Base-by-base conservation (phyloP, 139 green algal genomes). In the Chlamydomonas schloesseri region DNA sequence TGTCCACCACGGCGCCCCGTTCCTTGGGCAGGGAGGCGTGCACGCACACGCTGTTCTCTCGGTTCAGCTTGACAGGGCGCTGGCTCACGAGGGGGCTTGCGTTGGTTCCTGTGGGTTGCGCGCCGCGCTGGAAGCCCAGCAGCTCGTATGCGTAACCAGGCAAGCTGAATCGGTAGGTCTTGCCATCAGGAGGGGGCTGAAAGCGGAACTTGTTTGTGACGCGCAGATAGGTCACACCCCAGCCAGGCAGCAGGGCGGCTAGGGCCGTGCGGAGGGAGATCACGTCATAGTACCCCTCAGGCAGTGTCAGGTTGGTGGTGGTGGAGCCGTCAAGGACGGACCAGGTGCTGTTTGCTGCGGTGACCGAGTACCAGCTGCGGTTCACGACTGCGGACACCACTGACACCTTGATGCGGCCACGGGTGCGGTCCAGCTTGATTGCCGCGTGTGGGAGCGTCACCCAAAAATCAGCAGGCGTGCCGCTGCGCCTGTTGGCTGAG, bases 1-100 rank as follows among this genome's bases (percentile, higher is more conserved):
- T 76, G 70, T 76, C 70, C 18, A 76, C 23, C 37, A 76, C 70
- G 37, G 37, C 37, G 21, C 70, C 70, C 37, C 37, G 18, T 76
- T 58, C 21, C 70, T 76, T 76, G 37, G 70, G 70, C 11, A 57
- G 11, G 50, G 11, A 21, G 11, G 50, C 50, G 50, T 57, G 50
- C 50, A 57, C 50, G 14, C 6, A 34, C 10, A 70, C 28, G 64
- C 11, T 21, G 50, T 57, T 57, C 50, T 57, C 50, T 57, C 50
- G 50, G 50, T 57, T 57, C 50, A 57, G 50, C 50, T 57, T 57
- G 11, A 57, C 50, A 57, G 50, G 50, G 11, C 14, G 50, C 14
- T 11, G 11, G 50, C 50, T 57, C 11, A 57, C 50, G 11, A 14
- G 11, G 14, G 50, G 50, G 50, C 11, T 14, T 11, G 11, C 14